Evolutionary conservation across 2,329 filamentous ascomycete genomes (phyloP), one percentile per base, ranked within the genome.

Genomic region (Ceratocystis colombiana): DNA sequence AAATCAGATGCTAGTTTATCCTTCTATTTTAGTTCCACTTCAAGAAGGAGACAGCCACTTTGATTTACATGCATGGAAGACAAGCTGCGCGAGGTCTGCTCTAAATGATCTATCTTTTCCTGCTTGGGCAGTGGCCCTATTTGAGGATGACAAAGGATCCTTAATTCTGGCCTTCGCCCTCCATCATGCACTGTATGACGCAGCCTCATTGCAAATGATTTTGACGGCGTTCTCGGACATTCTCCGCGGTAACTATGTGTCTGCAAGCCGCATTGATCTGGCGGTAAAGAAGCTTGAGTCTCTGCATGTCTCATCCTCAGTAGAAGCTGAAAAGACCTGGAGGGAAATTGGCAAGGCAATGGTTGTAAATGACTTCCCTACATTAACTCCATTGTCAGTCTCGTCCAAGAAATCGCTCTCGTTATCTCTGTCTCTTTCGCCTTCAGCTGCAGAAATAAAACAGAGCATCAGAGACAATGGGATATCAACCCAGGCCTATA

Each of bases 131-230:
- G 73, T 89, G 22, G 75, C 77, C 0, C 61, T 90, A 1, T 72
- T 80, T 0, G 15, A 59, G 17, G 70, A 77, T 2, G 57, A 68
- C 0, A 65, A 71, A 0, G 62, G 68, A 0, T 45, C 15, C 7
- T 57, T 64, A 3, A 70, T 62, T 1, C 79, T 82, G 74, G 76
- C 80, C 61, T 45, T 66, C 5, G 73, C 77, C 1, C 79, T 90
- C 2, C 88, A 95, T 69, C 92, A 96, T 75, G 88, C 89, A 0
- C 77, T 96, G 0, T 96, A 95, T 70, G 92, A 96, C 76, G 92
- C 90, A 0, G 80, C 84, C 50, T 91, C 90, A 7, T 76, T 96
- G 10, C 78, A 82, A 2, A 72, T 79, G 0, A 79, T 96, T 0
- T 75, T 96, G 1, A 72, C 77, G 0, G 83, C 88, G 70, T 77